Evolutionary conservation across 2,329 filamentous ascomycete species (phyloP).

Genomic region (Alternaria sp.): DNA sequence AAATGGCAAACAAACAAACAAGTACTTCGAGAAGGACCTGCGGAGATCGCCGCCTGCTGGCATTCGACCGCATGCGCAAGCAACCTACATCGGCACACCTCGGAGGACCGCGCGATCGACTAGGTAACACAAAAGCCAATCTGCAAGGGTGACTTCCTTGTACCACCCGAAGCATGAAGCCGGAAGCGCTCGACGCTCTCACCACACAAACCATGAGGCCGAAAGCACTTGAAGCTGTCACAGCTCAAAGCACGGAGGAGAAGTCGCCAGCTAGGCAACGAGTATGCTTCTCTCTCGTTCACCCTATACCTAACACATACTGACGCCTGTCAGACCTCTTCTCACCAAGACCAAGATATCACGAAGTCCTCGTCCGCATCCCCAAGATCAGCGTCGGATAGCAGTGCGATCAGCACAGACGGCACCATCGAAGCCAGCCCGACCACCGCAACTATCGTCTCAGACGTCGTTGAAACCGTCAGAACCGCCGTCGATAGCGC

Average conservation of each 20-base stretch:
- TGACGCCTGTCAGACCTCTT: not conserved
- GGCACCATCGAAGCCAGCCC: constrained; percentile 13
- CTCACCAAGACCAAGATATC: not conserved
- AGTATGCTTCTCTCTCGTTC: not conserved
- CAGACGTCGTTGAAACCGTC: constrained; percentile 23
- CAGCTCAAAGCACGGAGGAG: not conserved
- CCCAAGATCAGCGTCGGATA: constrained; percentile 14
- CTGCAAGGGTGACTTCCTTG: not conserved
- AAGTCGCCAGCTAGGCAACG: not conserved
- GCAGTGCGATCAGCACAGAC: constrained; percentile 10
- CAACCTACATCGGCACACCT: not conserved
- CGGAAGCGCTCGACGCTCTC: constrained; percentile 24
- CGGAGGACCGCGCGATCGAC: not conserved
- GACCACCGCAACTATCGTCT: constrained; percentile 23
- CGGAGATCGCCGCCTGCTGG: not conserved
- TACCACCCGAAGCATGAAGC: constrained; percentile 13
- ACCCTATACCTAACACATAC: not conserved
- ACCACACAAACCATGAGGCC: constrained; percentile 24
- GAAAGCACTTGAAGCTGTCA: constrained; percentile 21
- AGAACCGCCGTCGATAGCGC: constrained; percentile 27
- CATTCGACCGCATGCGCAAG: not conserved
- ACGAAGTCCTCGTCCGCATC: not conserved
- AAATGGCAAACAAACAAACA: constrained; percentile 1
- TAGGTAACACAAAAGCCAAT: not conserved
- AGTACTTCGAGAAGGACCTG: not conserved